Evolutionary conservation across 768 basidiomycete species (phyloP).

Genomic region (Rhodocollybia butyracea): DNA sequence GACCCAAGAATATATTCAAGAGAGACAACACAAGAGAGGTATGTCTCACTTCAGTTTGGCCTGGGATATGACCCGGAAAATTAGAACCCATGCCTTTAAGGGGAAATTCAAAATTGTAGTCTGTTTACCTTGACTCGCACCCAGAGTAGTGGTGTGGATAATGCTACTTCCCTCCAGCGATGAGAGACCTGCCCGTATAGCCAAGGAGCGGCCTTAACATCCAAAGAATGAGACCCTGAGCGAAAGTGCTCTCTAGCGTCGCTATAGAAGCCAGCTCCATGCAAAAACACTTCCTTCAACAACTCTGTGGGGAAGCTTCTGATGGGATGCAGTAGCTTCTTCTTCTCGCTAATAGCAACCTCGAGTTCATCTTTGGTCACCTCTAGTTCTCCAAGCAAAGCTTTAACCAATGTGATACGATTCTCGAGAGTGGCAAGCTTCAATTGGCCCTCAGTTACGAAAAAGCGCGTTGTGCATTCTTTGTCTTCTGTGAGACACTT

Average conservation of each 20-base stretch:
- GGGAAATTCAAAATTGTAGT: too few species aligned
- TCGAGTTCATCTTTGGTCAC: neutral
- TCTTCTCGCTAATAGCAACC: neutral
- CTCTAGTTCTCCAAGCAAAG: neutral
- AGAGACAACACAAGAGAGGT: neutral
- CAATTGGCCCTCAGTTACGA: neutral
- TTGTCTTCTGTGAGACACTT: neutral
- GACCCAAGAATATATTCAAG: neutral
- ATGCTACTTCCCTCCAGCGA: neutral
- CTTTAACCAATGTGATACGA: neutral
- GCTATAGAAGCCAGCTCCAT: neutral
- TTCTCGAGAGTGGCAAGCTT: neutral
- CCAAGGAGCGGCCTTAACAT: neutral
- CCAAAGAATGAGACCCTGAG: neutral
- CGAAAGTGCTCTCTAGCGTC: neutral
- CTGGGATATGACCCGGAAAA: too few species aligned
- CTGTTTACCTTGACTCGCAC: neutral
- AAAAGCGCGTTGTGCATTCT: neutral
- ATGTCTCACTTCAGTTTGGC: neutral
- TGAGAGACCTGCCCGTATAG: neutral
- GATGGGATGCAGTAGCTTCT: neutral
- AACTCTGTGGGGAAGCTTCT: neutral
- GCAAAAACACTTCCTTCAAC: neutral
- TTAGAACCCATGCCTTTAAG: too few species aligned
- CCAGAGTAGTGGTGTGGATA: neutral